Evolutionary conservation across 768 basidiomycete species (phyloP).

Genomic region (Sarcodon sp.): DNA sequence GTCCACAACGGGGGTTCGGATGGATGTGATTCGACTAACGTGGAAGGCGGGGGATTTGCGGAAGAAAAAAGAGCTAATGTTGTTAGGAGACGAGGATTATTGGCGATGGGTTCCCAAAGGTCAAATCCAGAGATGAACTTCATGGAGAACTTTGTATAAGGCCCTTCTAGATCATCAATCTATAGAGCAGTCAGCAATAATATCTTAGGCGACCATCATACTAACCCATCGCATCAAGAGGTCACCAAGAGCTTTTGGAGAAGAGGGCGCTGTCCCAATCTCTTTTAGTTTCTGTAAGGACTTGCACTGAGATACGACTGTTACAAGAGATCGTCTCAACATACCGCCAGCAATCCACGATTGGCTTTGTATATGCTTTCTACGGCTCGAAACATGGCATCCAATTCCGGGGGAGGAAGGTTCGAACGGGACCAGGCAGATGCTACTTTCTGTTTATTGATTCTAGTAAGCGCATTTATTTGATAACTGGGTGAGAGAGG

Average conservation of each 20-base stretch:
- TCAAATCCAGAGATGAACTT: slow-evolving; percentile 75
- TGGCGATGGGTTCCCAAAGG: slow-evolving; percentile 64
- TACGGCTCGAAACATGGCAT: slow-evolving; percentile 88
- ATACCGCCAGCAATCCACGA: slow-evolving; percentile 62
- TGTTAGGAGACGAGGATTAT: slow-evolving; percentile 56
- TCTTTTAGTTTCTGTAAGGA: slow-evolving; percentile 75
- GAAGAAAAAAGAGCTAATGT: slow-evolving; percentile 62
- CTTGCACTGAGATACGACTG: background rate
- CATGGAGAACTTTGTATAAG: slow-evolving; percentile 73
- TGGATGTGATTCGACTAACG: slow-evolving; percentile 19
- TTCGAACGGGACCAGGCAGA: slow-evolving; percentile 96
- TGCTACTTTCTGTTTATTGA: slow-evolving; percentile 66
- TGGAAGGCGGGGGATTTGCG: slow-evolving; percentile 43
- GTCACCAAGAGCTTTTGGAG: slow-evolving; percentile 90
- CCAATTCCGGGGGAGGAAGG: slow-evolving; percentile 84
- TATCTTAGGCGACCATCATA: background rate
- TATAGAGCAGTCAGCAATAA: slow-evolving; percentile 20
- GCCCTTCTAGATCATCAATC: slow-evolving; percentile 85
- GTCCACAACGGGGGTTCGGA: slow-evolving; percentile 50
- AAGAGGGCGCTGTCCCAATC: slow-evolving; percentile 84
- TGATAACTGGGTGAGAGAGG: slow-evolving; percentile 6
- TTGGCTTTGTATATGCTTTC: slow-evolving; percentile 92
- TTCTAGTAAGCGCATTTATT: background rate
- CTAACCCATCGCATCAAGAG: slow-evolving; percentile 95
- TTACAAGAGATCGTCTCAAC: slow-evolving; percentile 14